Percentiles rank a stretch among this genome's conserved stretches.
phyloP scores from a whole-genome alignment of 805 yeast species.

The Starmerella kuoi region DNA sequence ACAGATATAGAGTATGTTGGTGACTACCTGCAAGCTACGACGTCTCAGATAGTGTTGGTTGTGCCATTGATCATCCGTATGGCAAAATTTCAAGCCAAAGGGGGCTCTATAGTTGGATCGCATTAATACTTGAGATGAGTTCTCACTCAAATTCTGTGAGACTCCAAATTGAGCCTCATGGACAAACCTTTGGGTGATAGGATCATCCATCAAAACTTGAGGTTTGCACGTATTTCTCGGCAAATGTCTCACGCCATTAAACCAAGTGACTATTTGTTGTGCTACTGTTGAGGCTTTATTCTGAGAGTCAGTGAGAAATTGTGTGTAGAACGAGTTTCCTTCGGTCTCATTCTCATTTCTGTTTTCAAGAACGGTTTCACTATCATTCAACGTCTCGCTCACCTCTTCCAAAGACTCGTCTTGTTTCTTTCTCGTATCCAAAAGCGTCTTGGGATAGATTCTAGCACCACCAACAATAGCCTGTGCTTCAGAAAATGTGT shows the following conservation, averaged over 20 bases:
- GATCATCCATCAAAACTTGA: slow-evolving; percentile 3
- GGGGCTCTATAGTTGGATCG: slow-evolving; percentile 16
- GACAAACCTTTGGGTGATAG: slow-evolving; percentile 4
- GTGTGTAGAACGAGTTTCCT: too few relatives aligned
- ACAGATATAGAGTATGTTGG: slow-evolving; percentile 5
- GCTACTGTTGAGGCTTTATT: background rate
- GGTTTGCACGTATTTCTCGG: slow-evolving; percentile 16
- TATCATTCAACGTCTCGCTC: too few relatives aligned
- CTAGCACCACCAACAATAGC: slow-evolving; percentile 2
- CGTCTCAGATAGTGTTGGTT: slow-evolving; percentile 5
- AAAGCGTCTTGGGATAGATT: background rate
- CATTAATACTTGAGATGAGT: slow-evolving; percentile 1
- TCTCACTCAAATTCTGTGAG: background rate
- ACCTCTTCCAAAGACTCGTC: background rate
- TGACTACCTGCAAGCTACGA: slow-evolving; percentile 14
- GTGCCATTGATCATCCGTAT: slow-evolving; percentile 7
- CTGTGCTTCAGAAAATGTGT: slow-evolving; percentile 2
- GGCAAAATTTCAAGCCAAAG: slow-evolving; percentile 2
- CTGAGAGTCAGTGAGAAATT: background rate
- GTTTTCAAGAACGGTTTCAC: too few relatives aligned
- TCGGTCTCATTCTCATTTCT: too few relatives aligned
- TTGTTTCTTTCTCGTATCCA: background rate
- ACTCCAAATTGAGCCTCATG: background rate
- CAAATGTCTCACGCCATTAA: slow-evolving; percentile 7
- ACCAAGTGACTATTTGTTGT: slow-evolving; percentile 2